These are phyloP conservation scores for Calocera viscosa DNA, from an alignment of 768 basidiomycete species.

Conservation along the genomic window DNA sequence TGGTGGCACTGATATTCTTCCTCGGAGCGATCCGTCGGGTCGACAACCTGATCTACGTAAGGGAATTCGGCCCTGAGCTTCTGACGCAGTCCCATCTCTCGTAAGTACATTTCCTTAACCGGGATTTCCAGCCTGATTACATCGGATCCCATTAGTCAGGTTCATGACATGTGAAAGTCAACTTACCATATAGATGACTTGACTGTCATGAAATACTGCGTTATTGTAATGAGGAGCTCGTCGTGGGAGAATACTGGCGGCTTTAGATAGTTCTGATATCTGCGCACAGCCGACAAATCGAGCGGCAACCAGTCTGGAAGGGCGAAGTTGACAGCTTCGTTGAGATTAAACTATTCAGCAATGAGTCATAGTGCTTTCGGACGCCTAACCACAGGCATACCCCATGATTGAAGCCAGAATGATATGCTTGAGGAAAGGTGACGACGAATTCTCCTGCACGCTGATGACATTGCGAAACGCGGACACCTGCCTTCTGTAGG, in stretches of 20 bases:
- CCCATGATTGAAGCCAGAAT: constrained; percentile 96
- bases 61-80: constrained; percentile 40
- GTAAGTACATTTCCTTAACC: constrained; percentile 76
- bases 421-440: constrained; percentile 95
- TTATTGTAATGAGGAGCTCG: constrained; percentile 92
- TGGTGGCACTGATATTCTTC: constrained; percentile 90
- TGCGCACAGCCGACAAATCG: constrained; percentile 75
- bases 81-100: constrained; percentile 60
- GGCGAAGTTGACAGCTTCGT: constrained; percentile 98
- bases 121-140: constrained; percentile 45
- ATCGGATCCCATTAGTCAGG: constrained; percentile 4
- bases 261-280: constrained; percentile 84
- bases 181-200: constrained; percentile 85
- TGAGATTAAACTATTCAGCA: constrained; percentile 75
- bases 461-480: constrained; percentile 90
- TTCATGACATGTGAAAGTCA: constrained; percentile 10
- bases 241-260: constrained; percentile 97
- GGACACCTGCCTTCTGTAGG: constrained; percentile 75
- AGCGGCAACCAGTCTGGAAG: constrained; percentile 86
- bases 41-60: constrained; percentile 54
- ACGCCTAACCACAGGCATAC: constrained; percentile 38
- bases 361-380: background rate
- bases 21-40: constrained; percentile 71
- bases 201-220: constrained; percentile 84
- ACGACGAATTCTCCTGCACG: constrained; percentile 95